Evolutionary conservation across 192 early-diverging fungal species (phyloP).

Genomic region (Dimargaris cristalligena): DNA sequence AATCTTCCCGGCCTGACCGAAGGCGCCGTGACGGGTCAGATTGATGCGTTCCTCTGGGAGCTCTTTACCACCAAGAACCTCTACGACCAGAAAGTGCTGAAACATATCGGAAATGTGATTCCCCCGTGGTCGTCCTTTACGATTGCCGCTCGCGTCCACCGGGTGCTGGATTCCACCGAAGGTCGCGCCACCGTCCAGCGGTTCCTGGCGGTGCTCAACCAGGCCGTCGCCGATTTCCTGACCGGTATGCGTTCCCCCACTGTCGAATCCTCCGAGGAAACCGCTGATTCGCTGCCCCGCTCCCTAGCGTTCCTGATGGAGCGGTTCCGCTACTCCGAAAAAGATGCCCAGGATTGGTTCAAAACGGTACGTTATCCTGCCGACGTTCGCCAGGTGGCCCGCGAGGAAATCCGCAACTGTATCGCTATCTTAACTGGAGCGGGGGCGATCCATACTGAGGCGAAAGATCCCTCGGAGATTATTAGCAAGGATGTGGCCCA

Average conservation of each 20-base stretch:
- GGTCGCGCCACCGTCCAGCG: background rate
- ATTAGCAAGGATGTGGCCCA: background rate
- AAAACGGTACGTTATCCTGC: slow-evolving; percentile 10
- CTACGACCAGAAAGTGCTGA: slow-evolving; percentile 48
- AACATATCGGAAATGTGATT: slow-evolving; percentile 53
- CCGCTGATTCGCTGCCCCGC: background rate
- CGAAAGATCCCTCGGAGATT: background rate
- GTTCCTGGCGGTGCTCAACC: slow-evolving; percentile 9
- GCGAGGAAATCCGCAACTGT: background rate
- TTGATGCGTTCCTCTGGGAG: slow-evolving; percentile 84
- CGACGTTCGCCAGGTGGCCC: background rate
- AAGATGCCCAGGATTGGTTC: slow-evolving; percentile 7
- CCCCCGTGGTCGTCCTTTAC: slow-evolving; percentile 87
- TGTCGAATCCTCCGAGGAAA: no score
- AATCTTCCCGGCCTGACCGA: slow-evolving; percentile 53
- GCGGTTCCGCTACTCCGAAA: slow-evolving; percentile 7
- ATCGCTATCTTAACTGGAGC: background rate
- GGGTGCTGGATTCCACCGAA: background rate
- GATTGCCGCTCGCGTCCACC: slow-evolving; percentile 26
- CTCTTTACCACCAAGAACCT: slow-evolving; percentile 79
- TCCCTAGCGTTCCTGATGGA: slow-evolving; percentile 10
- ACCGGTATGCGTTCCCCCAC: slow-evolving; percentile 1
- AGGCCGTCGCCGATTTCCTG: slow-evolving; percentile 7
- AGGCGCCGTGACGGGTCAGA: slow-evolving; percentile 38
- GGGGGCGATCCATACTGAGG: background rate